These are phyloP conservation scores for Gracilaria gracilis DNA, from an alignment of 23 red algal genomes.

Conservation along the genomic window DNA sequence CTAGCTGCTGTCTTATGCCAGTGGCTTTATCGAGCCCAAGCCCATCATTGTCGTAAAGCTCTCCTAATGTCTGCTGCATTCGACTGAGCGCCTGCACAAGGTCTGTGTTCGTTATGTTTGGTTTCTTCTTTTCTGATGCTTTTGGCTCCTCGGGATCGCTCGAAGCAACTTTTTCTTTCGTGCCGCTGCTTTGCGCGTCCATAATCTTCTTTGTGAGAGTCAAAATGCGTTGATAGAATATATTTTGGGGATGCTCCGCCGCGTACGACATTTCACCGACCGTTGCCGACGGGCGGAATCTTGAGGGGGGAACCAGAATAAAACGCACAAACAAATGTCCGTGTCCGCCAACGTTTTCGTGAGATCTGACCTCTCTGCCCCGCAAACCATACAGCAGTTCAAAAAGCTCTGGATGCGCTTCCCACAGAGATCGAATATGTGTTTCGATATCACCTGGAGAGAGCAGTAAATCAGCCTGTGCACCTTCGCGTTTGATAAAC, in stretches of 20 bases:
- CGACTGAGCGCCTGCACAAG: constrained; percentile 21
- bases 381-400: constrained; percentile 63
- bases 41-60: constrained; percentile 82
- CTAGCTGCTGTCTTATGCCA: constrained; percentile 95
- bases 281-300: constrained; percentile 81
- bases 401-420: constrained; percentile 59
- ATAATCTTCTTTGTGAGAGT: constrained; percentile 37
- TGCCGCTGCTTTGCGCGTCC: constrained; percentile 7
- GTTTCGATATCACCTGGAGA: constrained; percentile 62
- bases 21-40: constrained; percentile 39
- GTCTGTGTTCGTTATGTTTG: not conserved
- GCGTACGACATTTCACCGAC: constrained; percentile 52
- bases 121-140: constrained; percentile 5
- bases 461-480: constrained; percentile 29
- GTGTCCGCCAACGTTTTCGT: not conserved
- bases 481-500: not conserved
- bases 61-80: constrained; percentile 72
- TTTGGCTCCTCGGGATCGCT: not conserved
- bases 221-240: constrained; percentile 77
- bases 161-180: not conserved
- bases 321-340: constrained; percentile 77
- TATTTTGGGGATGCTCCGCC: constrained; percentile 94
- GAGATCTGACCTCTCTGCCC: constrained; percentile 17
- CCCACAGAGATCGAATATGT: constrained; percentile 62
- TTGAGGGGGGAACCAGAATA: constrained; percentile 79